Evolutionary conservation across 441 rosid species (phyloP), one percentile per base, ranked within the genome.

Genomic region (Flueggea neowawraea): DNA sequence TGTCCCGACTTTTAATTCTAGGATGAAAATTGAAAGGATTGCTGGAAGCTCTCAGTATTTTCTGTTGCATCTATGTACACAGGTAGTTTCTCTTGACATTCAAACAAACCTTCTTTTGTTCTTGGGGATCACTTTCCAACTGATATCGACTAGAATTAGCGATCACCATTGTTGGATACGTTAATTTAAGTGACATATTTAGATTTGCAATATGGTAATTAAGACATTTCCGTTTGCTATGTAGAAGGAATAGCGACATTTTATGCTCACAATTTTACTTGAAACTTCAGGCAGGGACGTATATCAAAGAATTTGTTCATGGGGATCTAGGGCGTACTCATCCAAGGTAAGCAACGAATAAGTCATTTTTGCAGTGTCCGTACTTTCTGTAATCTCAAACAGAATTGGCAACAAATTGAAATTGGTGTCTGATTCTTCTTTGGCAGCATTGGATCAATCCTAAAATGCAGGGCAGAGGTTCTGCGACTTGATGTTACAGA

Each of bases 281-380:
- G 52, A 3, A 56, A 36, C 69, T 71, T 11, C 84, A 94, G 99
- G 99, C 97, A 69, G 99, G 99, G 56, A 94, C 99, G 43, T 91
- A 91, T 62, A 91, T 94, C 67, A 94, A 94, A 86, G 97, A 94
- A 74, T 94, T 94, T 80, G 96, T 91, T 72, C 99, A 91, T 36
- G 99, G 99, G 62, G 97, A 91, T 85, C 85, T 95, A 61, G 99
- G 97, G 64, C 97, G 99, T 45, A 95, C 97, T 28, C 73, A 69
- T 70, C 99, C 99, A 41, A 94, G 89, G 99, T 91, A 83, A 64
- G 44, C 14, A 31, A 60, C 57, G 58, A 51, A 10, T 4, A 15
- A 5, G 10, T 12, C 4, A 0, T 6, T 43, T 47, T 10, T 10
- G 12, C 50, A 1, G 28, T 22, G 28, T 22, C 28, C 45, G 45